Evolutionary conservation across 179 eudicot genomes (phyloP).

Genomic region (Amaranthus tricolor): DNA sequence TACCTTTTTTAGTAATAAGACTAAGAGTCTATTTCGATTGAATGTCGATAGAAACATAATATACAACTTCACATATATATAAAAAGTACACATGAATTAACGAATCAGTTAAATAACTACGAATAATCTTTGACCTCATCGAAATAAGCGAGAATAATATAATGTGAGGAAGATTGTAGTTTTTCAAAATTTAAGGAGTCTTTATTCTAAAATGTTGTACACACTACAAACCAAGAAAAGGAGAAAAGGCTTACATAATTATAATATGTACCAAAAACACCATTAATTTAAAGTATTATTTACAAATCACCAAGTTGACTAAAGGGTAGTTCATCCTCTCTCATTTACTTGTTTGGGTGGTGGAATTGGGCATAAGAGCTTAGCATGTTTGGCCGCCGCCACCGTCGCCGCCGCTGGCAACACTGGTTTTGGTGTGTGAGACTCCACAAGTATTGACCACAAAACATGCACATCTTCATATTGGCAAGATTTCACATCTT

Average conservation of each 20-base stretch:
- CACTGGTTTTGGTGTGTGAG: conserved; percentile 42
- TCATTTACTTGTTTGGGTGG: conserved; percentile 27
- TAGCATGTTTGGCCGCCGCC: conserved; percentile 42
- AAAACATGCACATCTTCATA: conserved; percentile 89
- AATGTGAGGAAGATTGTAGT: background rate
- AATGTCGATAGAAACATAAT: too few species aligned
- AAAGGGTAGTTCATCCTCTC: conserved; percentile 22
- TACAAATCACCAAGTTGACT: conserved; percentile 14
- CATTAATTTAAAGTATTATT: conserved; percentile 3
- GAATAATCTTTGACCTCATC: background rate
- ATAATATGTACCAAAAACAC: conserved; percentile 12
- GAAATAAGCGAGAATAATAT: background rate
- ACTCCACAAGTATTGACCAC: conserved; percentile 82
- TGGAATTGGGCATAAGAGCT: conserved; percentile 24
- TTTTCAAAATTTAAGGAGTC: background rate
- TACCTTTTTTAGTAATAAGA: too few species aligned
- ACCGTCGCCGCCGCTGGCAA: conserved; percentile 33
- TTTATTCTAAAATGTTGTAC: conserved; percentile 13
- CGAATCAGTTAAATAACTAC: background rate
- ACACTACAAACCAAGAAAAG: background rate
- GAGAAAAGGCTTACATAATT: conserved; percentile 3
- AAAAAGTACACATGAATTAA: too few species aligned
- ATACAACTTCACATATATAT: too few species aligned
- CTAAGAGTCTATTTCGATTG: too few species aligned
- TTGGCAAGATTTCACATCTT: conserved; percentile 85